Evolutionary conservation across 208 protist genomes (phyloP).

Genomic region (Acanthamoeba royreba): DNA sequence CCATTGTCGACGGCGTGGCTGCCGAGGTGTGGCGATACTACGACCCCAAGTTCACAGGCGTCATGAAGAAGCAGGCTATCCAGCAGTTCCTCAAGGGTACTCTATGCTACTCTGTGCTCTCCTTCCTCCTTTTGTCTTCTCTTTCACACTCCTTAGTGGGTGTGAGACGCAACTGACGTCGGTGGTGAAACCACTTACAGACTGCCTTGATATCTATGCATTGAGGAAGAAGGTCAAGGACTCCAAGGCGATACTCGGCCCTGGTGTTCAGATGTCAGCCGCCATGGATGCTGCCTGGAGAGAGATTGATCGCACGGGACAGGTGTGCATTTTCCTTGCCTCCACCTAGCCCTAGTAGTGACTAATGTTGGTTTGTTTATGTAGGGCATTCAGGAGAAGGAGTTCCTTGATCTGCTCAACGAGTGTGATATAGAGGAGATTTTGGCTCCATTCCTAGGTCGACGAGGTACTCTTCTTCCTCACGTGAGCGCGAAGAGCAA

Average conservation of each 20-base stretch:
- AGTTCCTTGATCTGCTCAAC: conserved; percentile 10
- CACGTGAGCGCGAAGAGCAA: too few species aligned
- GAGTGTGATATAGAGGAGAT: conserved; percentile 36
- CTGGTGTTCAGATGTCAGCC: background rate
- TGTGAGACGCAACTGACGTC: too few species aligned
- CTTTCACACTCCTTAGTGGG: too few species aligned
- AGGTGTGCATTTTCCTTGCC: background rate
- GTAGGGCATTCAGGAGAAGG: background rate
- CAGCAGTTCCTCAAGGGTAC: conserved; percentile 26
- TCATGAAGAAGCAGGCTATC: conserved; percentile 13
- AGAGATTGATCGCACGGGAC: background rate
- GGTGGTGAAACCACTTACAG: too few species aligned
- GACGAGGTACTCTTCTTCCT: background rate
- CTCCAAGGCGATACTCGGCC: background rate
- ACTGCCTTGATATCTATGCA: conserved; percentile 38
- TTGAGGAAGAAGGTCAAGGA: background rate
- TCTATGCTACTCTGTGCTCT: too few species aligned
- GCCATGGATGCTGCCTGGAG: background rate
- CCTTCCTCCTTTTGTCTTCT: too few species aligned
- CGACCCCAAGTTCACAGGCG: conserved; percentile 4
- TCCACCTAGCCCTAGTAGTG: background rate
- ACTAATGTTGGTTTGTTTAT: background rate
- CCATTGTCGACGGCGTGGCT: background rate
- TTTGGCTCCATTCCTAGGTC: background rate
- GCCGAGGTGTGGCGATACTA: conserved; percentile 36